Conservation (phyloP, 805 yeast species). For the Brettanomyces sp. region DNA sequence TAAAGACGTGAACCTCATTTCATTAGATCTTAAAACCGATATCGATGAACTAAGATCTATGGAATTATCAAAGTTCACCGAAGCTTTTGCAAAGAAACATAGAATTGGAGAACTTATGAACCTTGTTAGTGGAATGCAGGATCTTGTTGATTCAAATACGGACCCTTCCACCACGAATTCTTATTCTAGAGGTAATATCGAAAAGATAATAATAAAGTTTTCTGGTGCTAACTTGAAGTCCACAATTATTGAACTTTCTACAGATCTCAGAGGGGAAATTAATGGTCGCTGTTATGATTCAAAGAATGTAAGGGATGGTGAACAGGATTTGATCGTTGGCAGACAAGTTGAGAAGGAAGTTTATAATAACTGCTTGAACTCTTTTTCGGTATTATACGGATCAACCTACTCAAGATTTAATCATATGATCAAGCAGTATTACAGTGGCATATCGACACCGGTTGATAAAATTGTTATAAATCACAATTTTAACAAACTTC, state of each 20-base stretch:
- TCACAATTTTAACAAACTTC: constrained; percentile 21
- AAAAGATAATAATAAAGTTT: constrained; percentile 45
- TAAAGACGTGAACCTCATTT: constrained; percentile 17
- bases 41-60: constrained; percentile 23
- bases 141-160: constrained; percentile 32
- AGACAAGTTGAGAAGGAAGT: constrained; percentile 43
- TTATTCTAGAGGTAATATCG: constrained; percentile 50
- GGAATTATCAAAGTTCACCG: constrained; percentile 35
- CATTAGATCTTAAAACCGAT: constrained; percentile 13
- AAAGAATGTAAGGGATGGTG: too few species aligned
- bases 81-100: constrained; percentile 34
- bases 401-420: constrained; percentile 47
- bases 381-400: constrained; percentile 52
- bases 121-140: constrained; percentile 57
- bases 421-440: constrained; percentile 45
- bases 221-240: constrained; percentile 48
- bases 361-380: constrained; percentile 58
- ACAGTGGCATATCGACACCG: constrained; percentile 26
- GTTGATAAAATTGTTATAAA: constrained; percentile 24
- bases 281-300: constrained; percentile 23
- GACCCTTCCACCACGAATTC: constrained; percentile 54
- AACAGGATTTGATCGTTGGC: constrained; percentile 17
- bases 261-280: constrained; percentile 45
- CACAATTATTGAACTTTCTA: constrained; percentile 45
- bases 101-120: constrained; percentile 59